Base-by-base conservation (phyloP, 805 yeast species). In the Metschnikowia noctiluminum region DNA sequence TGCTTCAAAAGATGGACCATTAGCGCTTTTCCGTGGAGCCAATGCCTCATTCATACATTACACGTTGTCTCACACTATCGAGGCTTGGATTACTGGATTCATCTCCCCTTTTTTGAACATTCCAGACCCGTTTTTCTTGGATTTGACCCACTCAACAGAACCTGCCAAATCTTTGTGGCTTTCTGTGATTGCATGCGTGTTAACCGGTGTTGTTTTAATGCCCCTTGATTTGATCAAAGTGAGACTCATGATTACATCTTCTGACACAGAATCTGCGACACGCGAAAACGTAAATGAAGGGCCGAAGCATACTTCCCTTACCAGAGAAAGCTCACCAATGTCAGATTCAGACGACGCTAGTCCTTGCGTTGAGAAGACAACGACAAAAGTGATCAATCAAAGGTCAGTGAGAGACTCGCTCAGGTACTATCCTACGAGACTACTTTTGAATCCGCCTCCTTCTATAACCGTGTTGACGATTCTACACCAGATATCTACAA, bases 61-160 rank as follows among this genome's bases (percentile, higher is more conserved):
- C 46, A 86, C 96, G 0, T 71, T 89, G 15, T 80, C 85, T 2
- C 80, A 82, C 42, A 86, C 96, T 0, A 69, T 90, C 40, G 92
- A 88, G 61, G 89, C 96, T 1, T 91, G 98, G 97, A 74, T 90
- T 42, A 86, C 95, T 0, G 97, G 97, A 3, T 80, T 91, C 53
- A 62, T 90, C 7, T 84, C 96, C 5, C 94, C 97, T 2, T 69
- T 88, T 40, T 65, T 87, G 45, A 85, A 87, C 15, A 80, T 89
- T 30, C 96, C 97, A 0, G 97, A 91, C 62, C 97, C 97, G 2
- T 81, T 83, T 52, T 85, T 89, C 63, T 83, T 89, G 56, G 96
- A 89, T 54, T 76, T 87, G 43, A 76, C 88, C 16, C 94, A 87
- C 59, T 85, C 94, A 10, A 81, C 90, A 3, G 89, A 85, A 52